Base-by-base conservation (phyloP, 768 basidiomycete species). In the Sarcodon sp. region DNA sequence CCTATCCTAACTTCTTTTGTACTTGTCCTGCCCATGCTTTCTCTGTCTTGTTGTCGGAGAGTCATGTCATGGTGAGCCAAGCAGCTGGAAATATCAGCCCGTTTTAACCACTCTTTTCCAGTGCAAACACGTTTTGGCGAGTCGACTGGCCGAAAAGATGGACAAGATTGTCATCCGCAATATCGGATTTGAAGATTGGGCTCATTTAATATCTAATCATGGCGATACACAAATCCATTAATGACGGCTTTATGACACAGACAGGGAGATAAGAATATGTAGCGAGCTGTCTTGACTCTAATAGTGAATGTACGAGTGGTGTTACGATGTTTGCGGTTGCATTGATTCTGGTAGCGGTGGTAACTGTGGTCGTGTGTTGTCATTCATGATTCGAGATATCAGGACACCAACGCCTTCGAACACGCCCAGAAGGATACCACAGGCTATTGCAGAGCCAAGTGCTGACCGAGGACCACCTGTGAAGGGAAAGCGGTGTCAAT, bases 401-500 rank as follows among this genome's bases (percentile, higher is more conserved):
- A 98, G 72, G 7, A 98, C 93, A 55, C 94, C 94, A 16, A 97
- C 91, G 58, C 93, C 93, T 66, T 90, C 87, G 59, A 92, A 88
- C 10, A 91, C 87, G 55, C 94, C 93, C 21, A 99, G 77, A 21
- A 99, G 71, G 51, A 99, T 93, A 61, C 93, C 94, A 61, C 96
- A 98, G 12, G 88, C 87, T 43, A 99, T 75, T 13, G 94, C 94
- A n/a, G 88, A 92, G 12, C 85, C 84, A 41, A 97, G 69, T 21
- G 90, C 90, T 21, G 88, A 81, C 67, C 76, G 83, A 31, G 94
- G 96, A 13, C 94, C 94, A 70, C 90, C 94, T 97, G 57, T 31
- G 46, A 44, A 13, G 36, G 10, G 18, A 16, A 27, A 18, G 6
- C 9, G 31, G 18, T 44, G 27, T 37, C 33, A 35, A 43, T 33